These are phyloP conservation scores for Hordeum pubiflorum DNA, from an alignment of 202 grass and related monocot species.

Conservation along the genomic window DNA sequence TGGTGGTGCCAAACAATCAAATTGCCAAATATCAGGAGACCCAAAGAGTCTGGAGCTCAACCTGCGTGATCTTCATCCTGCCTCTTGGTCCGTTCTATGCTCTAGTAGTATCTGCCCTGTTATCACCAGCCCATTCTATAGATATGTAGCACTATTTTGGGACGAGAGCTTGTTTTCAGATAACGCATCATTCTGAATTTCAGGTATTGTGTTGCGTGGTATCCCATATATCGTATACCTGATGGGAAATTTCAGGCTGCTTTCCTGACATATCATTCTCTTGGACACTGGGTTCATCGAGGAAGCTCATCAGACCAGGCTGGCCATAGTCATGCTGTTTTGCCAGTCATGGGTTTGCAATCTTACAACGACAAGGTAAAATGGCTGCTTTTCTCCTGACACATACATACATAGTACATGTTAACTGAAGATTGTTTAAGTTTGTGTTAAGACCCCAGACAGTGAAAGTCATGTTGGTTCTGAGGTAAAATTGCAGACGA, in stretches of 20 bases:
- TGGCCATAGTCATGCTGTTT: conserved; percentile 2
- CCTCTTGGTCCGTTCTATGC: conserved; percentile 61
- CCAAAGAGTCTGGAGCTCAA: conserved; percentile 45
- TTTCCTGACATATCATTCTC: conserved; percentile 90
- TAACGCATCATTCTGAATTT: conserved; percentile 7
- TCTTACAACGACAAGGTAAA: conserved; percentile 82
- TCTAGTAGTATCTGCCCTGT: not conserved
- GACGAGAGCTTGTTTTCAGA: not conserved
- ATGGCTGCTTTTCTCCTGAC: not conserved
- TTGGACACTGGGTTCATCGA: conserved; percentile 42
- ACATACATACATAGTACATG: not conserved
- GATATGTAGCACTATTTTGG: not conserved
- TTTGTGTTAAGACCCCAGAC: not conserved
- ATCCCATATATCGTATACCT: conserved; percentile 87
- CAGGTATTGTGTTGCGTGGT: conserved; percentile 96
- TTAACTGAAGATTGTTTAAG: not conserved
- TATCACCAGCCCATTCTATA: not conserved
- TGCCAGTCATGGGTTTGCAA: conserved; percentile 64
- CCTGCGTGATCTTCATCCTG: conserved; percentile 62
- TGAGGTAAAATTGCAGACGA: not conserved
- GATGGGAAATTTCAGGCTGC: conserved; percentile 72
- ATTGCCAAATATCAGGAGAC: conserved; percentile 49
- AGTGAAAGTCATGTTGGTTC: not conserved
- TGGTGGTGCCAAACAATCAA: conserved; percentile 20
- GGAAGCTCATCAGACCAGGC: not conserved